These are phyloP conservation scores for Trichophyton verrucosum DNA, from an alignment of 2,329 filamentous ascomycete species.

Conservation along the genomic window DNA sequence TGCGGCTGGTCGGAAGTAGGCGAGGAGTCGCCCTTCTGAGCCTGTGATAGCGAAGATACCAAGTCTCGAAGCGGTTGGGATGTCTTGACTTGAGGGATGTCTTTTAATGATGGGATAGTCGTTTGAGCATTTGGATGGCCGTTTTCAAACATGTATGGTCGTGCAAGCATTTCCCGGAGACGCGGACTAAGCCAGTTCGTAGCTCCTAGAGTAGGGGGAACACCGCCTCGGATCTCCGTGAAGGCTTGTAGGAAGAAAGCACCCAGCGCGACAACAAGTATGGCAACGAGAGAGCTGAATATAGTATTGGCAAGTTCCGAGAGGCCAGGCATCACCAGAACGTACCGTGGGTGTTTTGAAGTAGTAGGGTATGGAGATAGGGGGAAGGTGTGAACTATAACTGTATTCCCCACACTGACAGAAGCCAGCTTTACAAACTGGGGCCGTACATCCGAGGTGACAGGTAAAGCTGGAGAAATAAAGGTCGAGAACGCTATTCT, in stretches of 20 bases:
- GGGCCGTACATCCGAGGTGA: conserved; percentile 36
- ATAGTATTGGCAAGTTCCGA: conserved; percentile 42
- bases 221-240: conserved; percentile 49
- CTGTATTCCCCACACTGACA: conserved; percentile 65
- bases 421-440: conserved; percentile 66
- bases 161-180: conserved; percentile 32
- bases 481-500: conserved; percentile 42
- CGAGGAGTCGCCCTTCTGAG: conserved; percentile 15
- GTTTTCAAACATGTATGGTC: conserved; percentile 27
- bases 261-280: conserved; percentile 50
- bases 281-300: conserved; percentile 44
- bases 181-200: conserved; percentile 43
- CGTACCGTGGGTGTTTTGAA: conserved; percentile 51
- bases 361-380: conserved; percentile 38
- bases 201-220: conserved; percentile 45
- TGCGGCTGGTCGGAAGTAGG: conserved; percentile 18
- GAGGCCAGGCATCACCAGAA: conserved; percentile 50
- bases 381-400: conserved; percentile 67
- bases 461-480: conserved; percentile 37
- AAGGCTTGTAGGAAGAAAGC: conserved; percentile 50
- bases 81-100: conserved; percentile 7
- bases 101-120: conserved; percentile 8
- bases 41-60: conserved; percentile 17
- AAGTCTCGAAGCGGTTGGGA: conserved; percentile 19
- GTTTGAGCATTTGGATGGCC: conserved; percentile 13